Evolutionary conservation across 208 protist genomes (phyloP), one percentile per base, ranked within the genome.

Genomic region (Vickermania ingenoplastis): DNA sequence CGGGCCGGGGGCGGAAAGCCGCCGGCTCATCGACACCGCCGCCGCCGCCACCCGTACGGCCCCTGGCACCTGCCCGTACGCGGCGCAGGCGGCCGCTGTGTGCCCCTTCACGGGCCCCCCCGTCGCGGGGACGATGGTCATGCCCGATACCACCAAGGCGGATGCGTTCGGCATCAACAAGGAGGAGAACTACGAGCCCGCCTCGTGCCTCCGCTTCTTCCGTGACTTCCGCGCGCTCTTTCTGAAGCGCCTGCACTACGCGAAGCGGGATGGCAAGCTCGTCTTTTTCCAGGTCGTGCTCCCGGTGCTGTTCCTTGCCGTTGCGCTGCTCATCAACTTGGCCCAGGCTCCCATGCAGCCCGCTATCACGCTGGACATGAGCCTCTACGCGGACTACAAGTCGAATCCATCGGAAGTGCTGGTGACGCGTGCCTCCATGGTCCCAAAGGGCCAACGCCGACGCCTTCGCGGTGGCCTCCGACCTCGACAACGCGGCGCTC

Each of bases 231-330:
- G 69, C 21, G 81, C 77, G 22, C 69, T 88, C 22, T 77, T 90
- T 49, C 62, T 87, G 51, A 92, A 92, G 70, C 75, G 84, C n/a
- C 59, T 77, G 26, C 69, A 91, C 67, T 91, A 73, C 50, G 83
- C 80, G 5, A 84, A 81, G 61, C 76, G 83, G 31, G 88, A 94
- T 57, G 31, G 76, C 24, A 73, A 71, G 61, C 70, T 88, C 48
- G 54, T 92, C 26, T 24, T 85, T 28, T 91, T 89, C 61, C 83
- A 91, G 67, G 69, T 94, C 27, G 50, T 90, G 24, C 55, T 94
- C 25, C 88, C 88, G 13, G 62, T 91, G 21, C 59, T 78, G 13
- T 90, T 92, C 41, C 65, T 92, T 56, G 51, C 76, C 50, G 27
- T 94, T 64, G 75, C 88, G 59, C 67, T 94, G 57, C 63, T 92